Evolutionary conservation across 1,284 basidiomycete species (phyloP).

Genomic region (Puccinia coronata): DNA sequence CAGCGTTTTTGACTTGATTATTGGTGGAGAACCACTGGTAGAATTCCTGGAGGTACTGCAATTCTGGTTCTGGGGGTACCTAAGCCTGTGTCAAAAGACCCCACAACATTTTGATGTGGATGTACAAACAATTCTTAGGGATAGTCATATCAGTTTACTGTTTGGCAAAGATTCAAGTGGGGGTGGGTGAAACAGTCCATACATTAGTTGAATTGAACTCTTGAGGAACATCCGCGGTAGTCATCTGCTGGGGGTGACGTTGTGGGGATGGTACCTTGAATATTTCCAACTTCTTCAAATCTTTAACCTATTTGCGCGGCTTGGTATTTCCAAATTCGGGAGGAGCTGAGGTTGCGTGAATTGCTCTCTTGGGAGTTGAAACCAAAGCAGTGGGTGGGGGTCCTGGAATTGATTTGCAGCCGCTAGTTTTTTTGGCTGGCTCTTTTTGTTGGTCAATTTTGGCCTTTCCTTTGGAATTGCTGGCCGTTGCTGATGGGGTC

Average conservation of each 20-base stretch:
- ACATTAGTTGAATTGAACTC: constrained; percentile 5
- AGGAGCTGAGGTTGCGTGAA: neutral
- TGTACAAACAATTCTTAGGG: no score
- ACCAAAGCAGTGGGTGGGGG: neutral
- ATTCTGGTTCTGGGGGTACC: neutral
- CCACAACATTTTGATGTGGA: constrained; percentile 38
- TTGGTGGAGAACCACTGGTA: constrained; percentile 2
- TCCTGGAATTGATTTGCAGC: neutral
- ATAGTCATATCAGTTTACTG: no score
- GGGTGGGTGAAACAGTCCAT: neutral
- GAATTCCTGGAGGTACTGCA: constrained; percentile 14
- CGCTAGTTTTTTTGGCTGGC: neutral
- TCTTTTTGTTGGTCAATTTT: no score
- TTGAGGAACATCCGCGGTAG: neutral
- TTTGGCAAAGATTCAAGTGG: neutral
- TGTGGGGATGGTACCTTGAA: neutral
- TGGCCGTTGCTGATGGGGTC: no score
- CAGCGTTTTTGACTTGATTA: constrained; percentile 13
- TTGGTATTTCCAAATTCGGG: neutral
- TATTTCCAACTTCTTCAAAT: neutral
- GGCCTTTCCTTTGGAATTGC: neutral
- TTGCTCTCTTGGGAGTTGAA: neutral
- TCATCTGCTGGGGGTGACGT: constrained; percentile 9
- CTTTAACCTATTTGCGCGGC: neutral
- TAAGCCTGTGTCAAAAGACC: constrained; percentile 22